Evolutionary conservation across 2,329 filamentous ascomycete genomes (phyloP).

Genomic region (Colletotrichum siamense): DNA sequence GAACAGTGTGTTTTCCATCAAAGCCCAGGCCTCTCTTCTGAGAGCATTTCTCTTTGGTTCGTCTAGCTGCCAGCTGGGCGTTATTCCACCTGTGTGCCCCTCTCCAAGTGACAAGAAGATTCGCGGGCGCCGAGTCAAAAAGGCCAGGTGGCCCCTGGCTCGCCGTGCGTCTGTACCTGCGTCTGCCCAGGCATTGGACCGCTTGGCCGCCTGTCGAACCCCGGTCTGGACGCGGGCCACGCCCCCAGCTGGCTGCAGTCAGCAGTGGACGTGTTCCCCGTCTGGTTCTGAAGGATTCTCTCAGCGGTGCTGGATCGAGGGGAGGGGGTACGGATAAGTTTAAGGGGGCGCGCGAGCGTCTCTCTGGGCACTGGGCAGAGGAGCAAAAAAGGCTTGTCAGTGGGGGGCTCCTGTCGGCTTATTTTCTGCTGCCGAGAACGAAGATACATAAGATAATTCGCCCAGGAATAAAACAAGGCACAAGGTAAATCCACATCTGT

Average conservation of each 20-base stretch:
- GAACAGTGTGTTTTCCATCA: background rate
- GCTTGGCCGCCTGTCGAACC: background rate
- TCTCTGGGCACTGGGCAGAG: background rate
- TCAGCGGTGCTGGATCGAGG: background rate
- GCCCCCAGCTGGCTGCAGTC: background rate
- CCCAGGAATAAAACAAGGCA: background rate
- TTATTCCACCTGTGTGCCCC: background rate
- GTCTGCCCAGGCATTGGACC: background rate
- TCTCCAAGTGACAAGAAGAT: background rate
- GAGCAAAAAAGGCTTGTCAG: background rate
- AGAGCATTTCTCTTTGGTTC: background rate
- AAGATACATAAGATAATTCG: background rate
- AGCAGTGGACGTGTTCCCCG: background rate
- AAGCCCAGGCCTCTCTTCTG: background rate
- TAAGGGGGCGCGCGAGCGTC: background rate
- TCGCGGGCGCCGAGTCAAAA: background rate
- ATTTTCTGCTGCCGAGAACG: background rate
- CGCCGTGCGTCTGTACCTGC: conserved; percentile 15
- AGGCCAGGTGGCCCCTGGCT: background rate
- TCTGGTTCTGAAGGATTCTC: background rate
- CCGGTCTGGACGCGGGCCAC: background rate
- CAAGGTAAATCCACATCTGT: background rate
- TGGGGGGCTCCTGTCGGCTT: background rate
- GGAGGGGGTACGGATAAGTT: background rate
- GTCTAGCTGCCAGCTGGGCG: background rate